These are phyloP conservation scores for Kodamaea laetipori DNA, from an alignment of 805 yeast genomes.

Conservation along the genomic window DNA sequence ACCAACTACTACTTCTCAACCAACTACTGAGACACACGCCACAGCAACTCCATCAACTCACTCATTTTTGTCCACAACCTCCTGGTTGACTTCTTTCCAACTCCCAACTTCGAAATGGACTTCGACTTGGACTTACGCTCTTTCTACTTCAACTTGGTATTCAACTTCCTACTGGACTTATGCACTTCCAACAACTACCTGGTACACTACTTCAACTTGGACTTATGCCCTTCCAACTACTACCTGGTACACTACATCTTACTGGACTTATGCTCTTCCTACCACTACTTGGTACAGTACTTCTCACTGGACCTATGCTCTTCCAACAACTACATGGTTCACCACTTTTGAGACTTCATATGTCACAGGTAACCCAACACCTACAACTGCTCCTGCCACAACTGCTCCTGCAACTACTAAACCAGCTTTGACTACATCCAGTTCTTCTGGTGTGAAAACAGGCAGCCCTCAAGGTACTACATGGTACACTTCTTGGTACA, in stretches of 20 bases:
- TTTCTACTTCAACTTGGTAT: not conserved
- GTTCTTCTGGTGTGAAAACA: no score
- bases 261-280: slow-evolving; percentile 3
- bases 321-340: slow-evolving; percentile 1
- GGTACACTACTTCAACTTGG: not conserved
- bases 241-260: not conserved
- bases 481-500: no score
- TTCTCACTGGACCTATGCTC: no score
- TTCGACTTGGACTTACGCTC: not conserved
- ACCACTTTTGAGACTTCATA: not conserved
- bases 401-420: not conserved
- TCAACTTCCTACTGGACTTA: not conserved
- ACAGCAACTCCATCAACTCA: not conserved
- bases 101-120: not conserved
- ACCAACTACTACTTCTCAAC: not conserved
- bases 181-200: not conserved
- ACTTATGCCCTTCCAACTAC: slow-evolving; percentile 1
- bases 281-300: not conserved
- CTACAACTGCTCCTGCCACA: not conserved
- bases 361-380: no score
- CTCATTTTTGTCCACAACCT: not conserved
- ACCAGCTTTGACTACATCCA: no score
- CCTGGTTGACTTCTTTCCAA: not conserved
- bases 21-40: not conserved
- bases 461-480: no score